Evolutionary conservation across 2,329 filamentous ascomycete genomes (phyloP), one percentile per base, ranked within the genome.

Genomic region (Trichoderma arundinaceum): DNA sequence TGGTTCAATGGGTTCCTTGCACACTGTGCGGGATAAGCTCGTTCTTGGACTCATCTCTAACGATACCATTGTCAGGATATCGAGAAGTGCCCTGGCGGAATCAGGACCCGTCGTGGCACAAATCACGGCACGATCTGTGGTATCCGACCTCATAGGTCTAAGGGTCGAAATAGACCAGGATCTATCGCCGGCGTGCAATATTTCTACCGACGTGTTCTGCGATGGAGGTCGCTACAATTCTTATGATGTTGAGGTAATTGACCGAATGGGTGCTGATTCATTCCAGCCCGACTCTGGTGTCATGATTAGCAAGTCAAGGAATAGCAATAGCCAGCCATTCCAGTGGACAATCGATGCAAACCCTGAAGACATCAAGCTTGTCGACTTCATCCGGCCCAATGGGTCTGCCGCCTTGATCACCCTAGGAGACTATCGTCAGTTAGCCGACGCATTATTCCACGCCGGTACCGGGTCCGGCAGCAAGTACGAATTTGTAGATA

Each of bases 261-360:
- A 84, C 70, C 79, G 83, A 54, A 83, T 85, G 80, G 83, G 83
- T 12, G 77, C 82, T 7, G 83, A 85, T 70, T 81, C 79, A 2
- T 85, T 85, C 75, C 77, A 78, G 32, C 79, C 83, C 0, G 83
- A 85, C 67, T 77, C 78, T 0, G 83, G 83, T 7, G 83, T 85
- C 53, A 79, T 84, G 78, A 80, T 85, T 58, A 82, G 78, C 76
- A 86, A 85, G 75, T 82, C 81, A 22, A 84, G 83, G 72, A 77
- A 82, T 65, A 68, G 64, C 67, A 67, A 69, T 10, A 39, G 15
- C 4, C 72, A 77, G 68, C 83, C 83, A 0, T 85, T 85, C 76
- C 83, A 85, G 67, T 85, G 83, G 83, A 78, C 78, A 28, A 82
- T 85, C 44, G 83, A 85, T 67, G 83, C 83, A 1, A 84, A 85